These are phyloP conservation scores for Rutstroemia sp. DNA, from an alignment of 2,329 filamentous ascomycete species.

Conservation along the genomic window DNA sequence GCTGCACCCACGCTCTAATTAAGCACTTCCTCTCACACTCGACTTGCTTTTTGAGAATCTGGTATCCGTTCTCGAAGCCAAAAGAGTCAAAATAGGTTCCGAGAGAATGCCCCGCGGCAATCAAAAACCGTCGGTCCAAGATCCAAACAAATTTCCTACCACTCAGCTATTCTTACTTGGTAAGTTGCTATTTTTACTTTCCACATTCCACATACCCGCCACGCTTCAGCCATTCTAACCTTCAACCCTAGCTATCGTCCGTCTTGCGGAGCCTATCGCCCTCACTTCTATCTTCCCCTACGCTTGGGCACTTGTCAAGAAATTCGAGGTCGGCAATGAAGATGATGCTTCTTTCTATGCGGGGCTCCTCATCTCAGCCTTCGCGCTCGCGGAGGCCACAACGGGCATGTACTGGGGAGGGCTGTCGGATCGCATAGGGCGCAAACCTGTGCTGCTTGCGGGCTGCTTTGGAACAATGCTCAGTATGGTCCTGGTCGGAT, in stretches of 20 bases:
- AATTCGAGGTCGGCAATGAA: conserved; percentile 63
- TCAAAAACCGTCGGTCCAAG: conserved; percentile 35
- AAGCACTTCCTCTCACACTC: neutral
- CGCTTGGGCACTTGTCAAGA: conserved; percentile 75
- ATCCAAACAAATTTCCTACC: conserved; percentile 71
- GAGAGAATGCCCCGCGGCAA: conserved; percentile 24
- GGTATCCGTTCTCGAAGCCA: neutral
- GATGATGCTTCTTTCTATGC: conserved; percentile 81
- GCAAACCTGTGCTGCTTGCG: conserved; percentile 77
- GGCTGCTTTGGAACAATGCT: conserved; percentile 78
- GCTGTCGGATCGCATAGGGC: conserved; percentile 72
- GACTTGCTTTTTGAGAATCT: neutral
- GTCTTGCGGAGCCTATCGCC: conserved; percentile 85
- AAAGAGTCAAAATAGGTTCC: conserved; percentile 17
- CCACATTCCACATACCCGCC: conserved; percentile 4
- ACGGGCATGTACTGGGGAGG: conserved; percentile 87
- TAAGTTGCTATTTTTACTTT: conserved; percentile 36
- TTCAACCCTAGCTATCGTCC: conserved; percentile 65
- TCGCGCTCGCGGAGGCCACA: conserved; percentile 71
- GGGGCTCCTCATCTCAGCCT: conserved; percentile 79
- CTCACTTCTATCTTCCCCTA: conserved; percentile 92
- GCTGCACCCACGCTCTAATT: neutral
- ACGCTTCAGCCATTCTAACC: neutral
- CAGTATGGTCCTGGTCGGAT: conserved; percentile 75
- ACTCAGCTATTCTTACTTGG: conserved; percentile 78